Evolutionary conservation across 768 basidiomycete species (phyloP), one percentile per base, ranked within the genome.

Genomic region (Leccinum olivaceopallidum): DNA sequence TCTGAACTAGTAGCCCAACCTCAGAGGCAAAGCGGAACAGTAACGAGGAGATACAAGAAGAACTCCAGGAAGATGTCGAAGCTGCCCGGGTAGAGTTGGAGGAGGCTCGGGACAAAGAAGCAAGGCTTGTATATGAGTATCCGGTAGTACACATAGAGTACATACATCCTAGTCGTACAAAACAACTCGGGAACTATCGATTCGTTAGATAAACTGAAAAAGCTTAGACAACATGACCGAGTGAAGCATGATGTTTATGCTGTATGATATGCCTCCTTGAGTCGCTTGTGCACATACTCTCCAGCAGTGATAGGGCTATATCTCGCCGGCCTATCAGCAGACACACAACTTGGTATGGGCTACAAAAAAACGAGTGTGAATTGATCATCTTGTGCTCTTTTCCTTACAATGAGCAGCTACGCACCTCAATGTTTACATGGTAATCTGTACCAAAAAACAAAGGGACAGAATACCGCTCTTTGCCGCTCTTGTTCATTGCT

Each of bases 381-480:
- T 51, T 7, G 34, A 26, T 2, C 36, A 30, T 42, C 20, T 22
- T 6, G 1, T 13, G 0, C 12, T 24, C 5, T 48, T 3, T 37
- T 36, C 26, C n/a, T 30, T 50, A 20, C 3, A 14, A 18, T 10
- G 16, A 47, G 24, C 37, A 8, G 16, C 2, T 22, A 64, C 81
- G 6, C 59, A 92, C 92, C 82, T 92, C 87, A 2, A 96, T 79
- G 57, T 76, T 78, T 5, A 94, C 90, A 63, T 95, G 83, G 68
- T 94, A 94, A 70, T 95, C 92, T 13, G 87, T 89, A 2, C 95
- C 94, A 63, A 95, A 94, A 77, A 97, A 96, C 30, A 95, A 78
- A 0, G 95, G 94, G 20, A 95, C 90, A 0, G 91, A 93, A 72
- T 92, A 95, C 26, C 95, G 82, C 22, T 79, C 76, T 34, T 79